Conservation (phyloP, 225 moss, liverwort and hornwort species). For the Bryum argenteum region DNA sequence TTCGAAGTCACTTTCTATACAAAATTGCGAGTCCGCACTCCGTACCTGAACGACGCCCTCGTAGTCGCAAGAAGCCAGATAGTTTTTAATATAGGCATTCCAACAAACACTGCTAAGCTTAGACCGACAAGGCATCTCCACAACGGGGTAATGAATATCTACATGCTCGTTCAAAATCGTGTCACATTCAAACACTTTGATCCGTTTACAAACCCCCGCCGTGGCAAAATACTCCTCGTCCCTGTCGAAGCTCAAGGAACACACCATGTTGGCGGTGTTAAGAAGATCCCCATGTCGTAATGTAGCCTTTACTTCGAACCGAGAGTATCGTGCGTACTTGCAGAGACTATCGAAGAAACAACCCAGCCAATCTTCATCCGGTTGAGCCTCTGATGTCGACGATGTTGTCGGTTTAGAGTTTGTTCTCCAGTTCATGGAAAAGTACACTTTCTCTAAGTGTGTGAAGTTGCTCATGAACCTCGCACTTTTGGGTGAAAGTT, state of each 20-base stretch:
- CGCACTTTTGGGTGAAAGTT: constrained; percentile 71
- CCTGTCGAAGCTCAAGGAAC: constrained; percentile 88
- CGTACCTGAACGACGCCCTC: constrained; percentile 89
- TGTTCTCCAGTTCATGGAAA: constrained; percentile 87
- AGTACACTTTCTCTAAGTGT: constrained; percentile 80
- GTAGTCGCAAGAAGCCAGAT: constrained; percentile 88
- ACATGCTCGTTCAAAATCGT: constrained; percentile 79
- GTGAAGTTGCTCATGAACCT: constrained; percentile 85
- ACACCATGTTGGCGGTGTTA: constrained; percentile 92
- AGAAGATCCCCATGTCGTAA: constrained; percentile 86
- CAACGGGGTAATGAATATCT: constrained; percentile 89
- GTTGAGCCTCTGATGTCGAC: constrained; percentile 1
- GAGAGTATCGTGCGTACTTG: constrained; percentile 89
- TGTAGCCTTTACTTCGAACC: constrained; percentile 91
- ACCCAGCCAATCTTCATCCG: constrained; percentile 73
- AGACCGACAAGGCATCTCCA: constrained; percentile 77
- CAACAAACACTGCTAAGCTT: constrained; percentile 92
- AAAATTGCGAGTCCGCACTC: no score
- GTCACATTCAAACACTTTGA: constrained; percentile 92
- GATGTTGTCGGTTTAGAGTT: constrained; percentile 13
- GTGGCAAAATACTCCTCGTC: constrained; percentile 94
- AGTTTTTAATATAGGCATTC: constrained; percentile 92
- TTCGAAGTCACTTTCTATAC: not conserved
- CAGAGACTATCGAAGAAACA: constrained; percentile 91
- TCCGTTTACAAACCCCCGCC: constrained; percentile 91